Conservation (phyloP, 345 rosid species). For the Excoecaria cochinchinensis region DNA sequence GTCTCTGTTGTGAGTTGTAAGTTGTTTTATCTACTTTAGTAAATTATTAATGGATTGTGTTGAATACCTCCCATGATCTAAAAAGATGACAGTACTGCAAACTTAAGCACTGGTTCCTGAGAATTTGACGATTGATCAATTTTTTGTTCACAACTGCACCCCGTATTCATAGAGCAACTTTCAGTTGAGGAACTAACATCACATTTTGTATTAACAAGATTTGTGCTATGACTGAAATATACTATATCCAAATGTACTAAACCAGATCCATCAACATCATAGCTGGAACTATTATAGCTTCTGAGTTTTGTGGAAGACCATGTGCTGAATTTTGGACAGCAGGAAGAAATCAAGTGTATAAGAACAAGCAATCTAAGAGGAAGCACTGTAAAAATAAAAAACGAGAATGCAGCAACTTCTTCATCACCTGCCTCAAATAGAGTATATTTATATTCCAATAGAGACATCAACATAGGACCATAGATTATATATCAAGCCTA, state of each 20-base stretch:
- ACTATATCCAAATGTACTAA: conserved; percentile 25
- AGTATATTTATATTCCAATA: conserved; percentile 15
- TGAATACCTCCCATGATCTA: not conserved
- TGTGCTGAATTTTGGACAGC: conserved; percentile 10
- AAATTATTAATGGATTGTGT: not conserved
- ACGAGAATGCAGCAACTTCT: not conserved
- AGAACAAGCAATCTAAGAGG: conserved; percentile 26
- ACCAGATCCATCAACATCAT: conserved; percentile 35
- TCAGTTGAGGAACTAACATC: not conserved
- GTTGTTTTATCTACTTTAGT: not conserved
- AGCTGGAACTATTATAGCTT: conserved; percentile 11
- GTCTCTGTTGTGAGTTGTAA: too few species aligned
- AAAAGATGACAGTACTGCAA: not conserved
- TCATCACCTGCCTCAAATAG: conserved; percentile 19
- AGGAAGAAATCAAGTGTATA: conserved; percentile 18
- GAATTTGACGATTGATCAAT: not conserved
- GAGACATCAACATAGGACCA: conserved; percentile 24
- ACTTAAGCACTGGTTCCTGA: not conserved
- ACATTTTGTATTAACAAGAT: not conserved
- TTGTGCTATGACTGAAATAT: not conserved
- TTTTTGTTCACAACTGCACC: not conserved
- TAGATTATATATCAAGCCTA: conserved; percentile 35
- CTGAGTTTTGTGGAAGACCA: not conserved
- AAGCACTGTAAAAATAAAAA: conserved; percentile 18
- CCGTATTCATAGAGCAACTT: not conserved